Base-by-base conservation (phyloP, 192 early-diverging fungal genomes). In the Gamsiella multidivaricata region DNA sequence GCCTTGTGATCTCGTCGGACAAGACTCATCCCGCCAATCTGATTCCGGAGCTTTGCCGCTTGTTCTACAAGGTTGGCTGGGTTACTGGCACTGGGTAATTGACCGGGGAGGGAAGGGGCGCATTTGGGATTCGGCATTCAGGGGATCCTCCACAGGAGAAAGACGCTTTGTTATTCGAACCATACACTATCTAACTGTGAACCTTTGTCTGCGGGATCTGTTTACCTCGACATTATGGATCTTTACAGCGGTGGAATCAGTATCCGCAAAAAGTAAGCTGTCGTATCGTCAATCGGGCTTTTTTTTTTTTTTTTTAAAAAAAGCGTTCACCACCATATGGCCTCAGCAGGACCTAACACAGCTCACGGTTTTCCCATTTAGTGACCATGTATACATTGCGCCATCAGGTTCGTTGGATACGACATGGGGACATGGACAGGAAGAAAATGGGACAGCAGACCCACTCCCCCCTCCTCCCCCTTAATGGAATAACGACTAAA, bases 11-110 rank as follows among this genome's bases (percentile, higher is more conserved):
- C 9, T 90, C 89, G 3, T 61, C 71, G 7, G 90, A 93, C 79
- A 81, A 75, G 54, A 65, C 82, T 28, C 92, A 93, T 58, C 92
- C 92, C 17, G 75, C 89, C n/a, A 91, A 96, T 84, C 83, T 98
- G 69, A 97, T 98, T 57, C 96, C 97, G 28, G 93, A 94, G 69
- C 89, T 98, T 18, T 97, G 97, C 74, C 81, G 85, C 53, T 84
- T 90, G 56, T 96, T 98, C 79, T 98, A 96, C 85, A 79, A 81
- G 29, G 84, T 92, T 15, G 97, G 97, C 22, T 98, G 96, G 96
- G 93, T 97, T 39, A 98, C 96, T 2, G 97, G 97, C 22, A 97
- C 97, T 0, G 97, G 96, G 88, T 89, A 82, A n/a, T n/a, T n/a
- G n/a, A n/a, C n/a, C n/a, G n/a, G n/a, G n/a, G n/a, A n/a, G n/a